Conservation (phyloP, 1,284 basidiomycete species). For the Fomitopsis pinicola region DNA sequence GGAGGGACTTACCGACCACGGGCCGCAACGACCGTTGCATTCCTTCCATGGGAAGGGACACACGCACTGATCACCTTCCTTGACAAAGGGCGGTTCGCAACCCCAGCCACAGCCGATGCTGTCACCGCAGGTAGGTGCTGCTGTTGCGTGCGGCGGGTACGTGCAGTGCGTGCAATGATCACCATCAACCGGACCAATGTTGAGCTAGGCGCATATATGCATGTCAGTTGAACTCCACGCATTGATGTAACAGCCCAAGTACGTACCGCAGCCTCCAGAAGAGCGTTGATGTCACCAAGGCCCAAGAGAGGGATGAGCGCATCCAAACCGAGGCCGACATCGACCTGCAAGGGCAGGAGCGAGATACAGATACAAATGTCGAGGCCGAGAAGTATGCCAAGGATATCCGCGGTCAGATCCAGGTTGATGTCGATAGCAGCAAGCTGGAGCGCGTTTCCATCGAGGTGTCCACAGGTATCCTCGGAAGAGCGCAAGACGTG, state of each 20-base stretch:
- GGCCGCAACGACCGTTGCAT: slow-evolving; percentile 12
- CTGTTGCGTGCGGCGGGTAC: slow-evolving; percentile 36
- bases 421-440: slow-evolving; percentile 14
- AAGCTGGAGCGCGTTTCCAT: not conserved
- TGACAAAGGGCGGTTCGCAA: slow-evolving; percentile 35
- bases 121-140: slow-evolving; percentile 29
- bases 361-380: slow-evolving; percentile 23
- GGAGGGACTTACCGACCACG: slow-evolving; percentile 4
- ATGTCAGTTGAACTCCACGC: not conserved
- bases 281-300: slow-evolving; percentile 8
- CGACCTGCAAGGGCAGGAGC: slow-evolving; percentile 18
- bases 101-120: slow-evolving; percentile 39
- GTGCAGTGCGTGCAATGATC: slow-evolving; percentile 24
- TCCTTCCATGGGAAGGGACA: slow-evolving; percentile 30
- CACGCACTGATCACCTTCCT: slow-evolving; percentile 32
- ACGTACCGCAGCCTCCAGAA: slow-evolving; percentile 16
- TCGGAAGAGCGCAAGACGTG: not conserved
- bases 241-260: not conserved
- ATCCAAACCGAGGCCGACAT: slow-evolving; percentile 11
- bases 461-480: not conserved
- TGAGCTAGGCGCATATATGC: not conserved
- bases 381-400: slow-evolving; percentile 4
- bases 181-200: not conserved
- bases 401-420: slow-evolving; percentile 5
- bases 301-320: slow-evolving; percentile 17